phyloP scores from a whole-genome alignment of 2,329 filamentous ascomycete species.

The Ophiostoma sp. region DNA sequence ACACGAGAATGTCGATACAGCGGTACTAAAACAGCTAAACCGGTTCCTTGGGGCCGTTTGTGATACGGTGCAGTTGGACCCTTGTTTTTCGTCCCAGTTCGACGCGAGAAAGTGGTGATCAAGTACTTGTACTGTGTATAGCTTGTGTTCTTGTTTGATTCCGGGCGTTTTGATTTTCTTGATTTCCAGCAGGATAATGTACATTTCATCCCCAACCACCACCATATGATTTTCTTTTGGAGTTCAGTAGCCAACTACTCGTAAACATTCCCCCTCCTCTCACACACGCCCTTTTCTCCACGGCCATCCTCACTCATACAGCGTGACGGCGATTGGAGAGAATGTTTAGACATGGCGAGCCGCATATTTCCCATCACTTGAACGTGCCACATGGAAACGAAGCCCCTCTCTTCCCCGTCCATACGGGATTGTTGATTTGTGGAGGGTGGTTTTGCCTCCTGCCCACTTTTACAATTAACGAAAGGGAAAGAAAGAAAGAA shows the following conservation, averaged over 20 bases:
- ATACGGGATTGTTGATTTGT: neutral
- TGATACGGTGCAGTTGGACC: neutral
- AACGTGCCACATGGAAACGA: neutral
- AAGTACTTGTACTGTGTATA: too few relatives aligned
- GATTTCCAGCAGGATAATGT: neutral
- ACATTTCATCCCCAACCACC: neutral
- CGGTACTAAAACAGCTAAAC: neutral
- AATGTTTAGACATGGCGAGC: neutral
- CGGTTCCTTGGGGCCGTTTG: neutral
- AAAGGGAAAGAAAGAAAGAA: neutral
- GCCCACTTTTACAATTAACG: neutral
- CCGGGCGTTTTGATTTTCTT: neutral
- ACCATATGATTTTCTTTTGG: neutral
- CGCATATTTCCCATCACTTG: neutral
- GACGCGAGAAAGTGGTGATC: neutral
- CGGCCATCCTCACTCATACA: neutral
- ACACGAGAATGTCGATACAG: neutral
- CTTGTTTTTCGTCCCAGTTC: neutral
- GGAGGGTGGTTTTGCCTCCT: neutral
- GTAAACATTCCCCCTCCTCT: neutral
- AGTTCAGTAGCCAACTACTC: neutral
- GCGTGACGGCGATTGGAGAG: neutral
- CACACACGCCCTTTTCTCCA: neutral
- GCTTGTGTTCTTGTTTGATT: neutral
- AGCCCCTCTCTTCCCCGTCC: neutral